Conservation (phyloP, 345 rosid genomes). For the Ceriops tagal region DNA sequence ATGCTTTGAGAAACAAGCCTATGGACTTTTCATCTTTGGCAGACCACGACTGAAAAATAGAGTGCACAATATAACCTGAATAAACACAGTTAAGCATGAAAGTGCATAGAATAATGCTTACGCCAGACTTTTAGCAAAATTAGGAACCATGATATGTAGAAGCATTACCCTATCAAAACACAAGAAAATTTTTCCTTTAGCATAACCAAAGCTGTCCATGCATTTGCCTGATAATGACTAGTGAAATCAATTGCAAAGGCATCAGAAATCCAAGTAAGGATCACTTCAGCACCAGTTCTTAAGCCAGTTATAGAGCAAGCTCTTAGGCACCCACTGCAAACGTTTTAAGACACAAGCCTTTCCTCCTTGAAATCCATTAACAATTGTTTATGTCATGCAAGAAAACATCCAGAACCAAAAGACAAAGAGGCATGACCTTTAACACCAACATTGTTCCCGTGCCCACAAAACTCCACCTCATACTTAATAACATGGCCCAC, state of each 20-base stretch:
- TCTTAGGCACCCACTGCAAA: conserved; percentile 51
- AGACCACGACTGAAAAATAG: no score
- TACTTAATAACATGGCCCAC: no score
- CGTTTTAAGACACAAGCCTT: conserved; percentile 53
- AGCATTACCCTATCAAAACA: no score
- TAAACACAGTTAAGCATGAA: no score
- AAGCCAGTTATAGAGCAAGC: conserved; percentile 38
- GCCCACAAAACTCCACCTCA: no score
- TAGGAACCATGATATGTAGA: no score
- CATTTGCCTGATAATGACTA: neutral
- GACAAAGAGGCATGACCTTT: neutral
- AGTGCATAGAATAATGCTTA: no score
- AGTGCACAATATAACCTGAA: no score
- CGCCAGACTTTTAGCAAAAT: no score
- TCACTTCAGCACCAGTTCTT: neutral
- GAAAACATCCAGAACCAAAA: neutral
- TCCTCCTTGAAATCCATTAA: conserved; percentile 33
- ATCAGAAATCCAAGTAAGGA: neutral
- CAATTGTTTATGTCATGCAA: neutral
- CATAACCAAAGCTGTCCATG: neutral
- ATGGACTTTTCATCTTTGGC: conserved; percentile 35
- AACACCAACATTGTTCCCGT: no score
- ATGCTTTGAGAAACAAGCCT: conserved; percentile 53
- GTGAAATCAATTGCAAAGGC: neutral
- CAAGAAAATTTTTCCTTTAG: no score